Evolutionary conservation across 768 basidiomycete species (phyloP).

Genomic region (Xerocomellus amylosporus): DNA sequence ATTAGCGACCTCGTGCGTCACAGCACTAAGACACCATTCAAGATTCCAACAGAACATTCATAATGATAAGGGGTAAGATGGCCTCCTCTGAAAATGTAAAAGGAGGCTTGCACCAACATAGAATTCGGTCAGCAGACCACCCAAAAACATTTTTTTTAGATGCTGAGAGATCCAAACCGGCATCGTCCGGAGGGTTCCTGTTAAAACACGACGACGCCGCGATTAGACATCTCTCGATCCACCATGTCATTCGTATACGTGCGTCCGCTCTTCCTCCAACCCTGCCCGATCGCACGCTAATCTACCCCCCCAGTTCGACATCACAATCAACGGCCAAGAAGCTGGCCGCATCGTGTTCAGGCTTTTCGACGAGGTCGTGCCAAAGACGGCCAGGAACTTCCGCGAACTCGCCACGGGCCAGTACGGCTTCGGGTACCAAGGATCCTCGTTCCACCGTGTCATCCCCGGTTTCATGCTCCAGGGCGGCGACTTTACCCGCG

Average conservation of each 20-base stretch:
- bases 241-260: slow-evolving; percentile 26
- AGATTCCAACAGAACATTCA: too few species aligned
- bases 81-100: too few species aligned
- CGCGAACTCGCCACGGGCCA: slow-evolving; percentile 81
- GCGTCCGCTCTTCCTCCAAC: not conserved
- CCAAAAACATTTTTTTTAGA: too few species aligned
- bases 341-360: slow-evolving; percentile 74
- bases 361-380: slow-evolving; percentile 78
- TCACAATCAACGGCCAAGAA: slow-evolving; percentile 42
- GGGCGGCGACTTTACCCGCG: slow-evolving; percentile 79
- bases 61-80: too few species aligned
- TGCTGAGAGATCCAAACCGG: not conserved
- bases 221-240: not conserved
- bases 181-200: slow-evolving; percentile 1
- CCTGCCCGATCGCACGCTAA: slow-evolving; percentile 2
- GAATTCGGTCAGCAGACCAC: too few species aligned
- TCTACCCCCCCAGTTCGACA: slow-evolving; percentile 54
- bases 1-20: too few species aligned
- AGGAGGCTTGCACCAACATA: too few species aligned
- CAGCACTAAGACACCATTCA: too few species aligned
- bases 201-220: not conserved
- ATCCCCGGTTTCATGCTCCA: slow-evolving; percentile 88
- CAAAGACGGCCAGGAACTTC: slow-evolving; percentile 79
- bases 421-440: slow-evolving; percentile 71
- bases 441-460: slow-evolving; percentile 73